A percentile compares a stretch with the other conserved stretches of the same genome.
phyloP scores from a whole-genome alignment of 495 filamentous ascomycete genomes.

The Penicillium pulvis region DNA sequence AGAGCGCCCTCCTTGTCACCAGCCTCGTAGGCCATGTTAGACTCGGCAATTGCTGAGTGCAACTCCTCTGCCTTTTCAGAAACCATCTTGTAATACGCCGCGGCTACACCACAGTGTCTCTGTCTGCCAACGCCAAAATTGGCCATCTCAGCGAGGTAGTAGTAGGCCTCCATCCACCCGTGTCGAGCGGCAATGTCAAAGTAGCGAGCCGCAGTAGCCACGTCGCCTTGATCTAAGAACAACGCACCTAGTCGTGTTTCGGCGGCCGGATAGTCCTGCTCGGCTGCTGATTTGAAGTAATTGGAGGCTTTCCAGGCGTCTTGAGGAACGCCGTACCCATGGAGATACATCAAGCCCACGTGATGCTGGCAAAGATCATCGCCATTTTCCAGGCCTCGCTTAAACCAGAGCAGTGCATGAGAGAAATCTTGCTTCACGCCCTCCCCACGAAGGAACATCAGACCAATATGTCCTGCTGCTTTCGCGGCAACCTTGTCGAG shows the following conservation, averaged over 20 bases:
- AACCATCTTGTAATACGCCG: conserved; percentile 92
- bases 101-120: conserved; percentile 75
- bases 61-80: conserved; percentile 85
- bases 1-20: conserved; percentile 88
- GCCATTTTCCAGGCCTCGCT: conserved; percentile 73
- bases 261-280: conserved; percentile 80
- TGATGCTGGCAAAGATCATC: conserved; percentile 87
- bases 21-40: conserved; percentile 79
- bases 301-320: conserved; percentile 74
- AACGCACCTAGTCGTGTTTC: conserved; percentile 83
- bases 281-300: conserved; percentile 80
- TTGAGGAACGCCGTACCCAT: conserved; percentile 77
- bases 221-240: conserved; percentile 86
- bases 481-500: conserved; percentile 85
- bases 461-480: conserved; percentile 86
- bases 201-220: conserved; percentile 74
- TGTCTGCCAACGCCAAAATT: conserved; percentile 80
- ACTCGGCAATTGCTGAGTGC: conserved; percentile 82
- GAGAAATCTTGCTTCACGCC: conserved; percentile 79
- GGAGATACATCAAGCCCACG: conserved; percentile 81
- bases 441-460: conserved; percentile 93
- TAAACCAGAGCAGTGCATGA: conserved; percentile 83
- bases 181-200: conserved; percentile 92
- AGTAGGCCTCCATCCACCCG: conserved; percentile 89
- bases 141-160: conserved; percentile 90